These are phyloP conservation scores for Xeromyces bisporus DNA, from an alignment of 495 filamentous ascomycete genomes.

Conservation along the genomic window DNA sequence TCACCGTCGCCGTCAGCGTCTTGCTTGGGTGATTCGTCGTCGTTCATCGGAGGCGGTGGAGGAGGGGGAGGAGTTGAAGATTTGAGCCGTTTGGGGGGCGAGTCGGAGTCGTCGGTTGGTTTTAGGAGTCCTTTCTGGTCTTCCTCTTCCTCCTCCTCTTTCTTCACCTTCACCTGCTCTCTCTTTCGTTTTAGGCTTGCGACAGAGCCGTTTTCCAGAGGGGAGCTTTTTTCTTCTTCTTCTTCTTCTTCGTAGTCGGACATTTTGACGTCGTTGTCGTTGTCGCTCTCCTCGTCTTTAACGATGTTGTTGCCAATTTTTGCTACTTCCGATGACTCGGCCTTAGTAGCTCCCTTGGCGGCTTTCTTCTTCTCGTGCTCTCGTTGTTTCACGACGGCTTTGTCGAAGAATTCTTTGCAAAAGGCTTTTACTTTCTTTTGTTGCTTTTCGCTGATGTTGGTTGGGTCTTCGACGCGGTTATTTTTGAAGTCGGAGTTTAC, in stretches of 20 bases:
- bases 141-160: conserved; percentile 10
- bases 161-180: conserved; percentile 19
- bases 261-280: conserved; percentile 31
- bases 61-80: conserved; percentile 22
- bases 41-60: conserved; percentile 15
- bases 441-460: conserved; percentile 59
- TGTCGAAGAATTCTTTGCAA: conserved; percentile 72
- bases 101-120: conserved; percentile 8
- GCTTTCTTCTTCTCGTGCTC: conserved; percentile 50
- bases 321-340: conserved; percentile 13
- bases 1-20: conserved; percentile 10
- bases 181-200: conserved; percentile 47
- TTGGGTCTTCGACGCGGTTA: conserved; percentile 64
- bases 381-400: conserved; percentile 57
- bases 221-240: conserved; percentile 17
- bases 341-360: conserved; percentile 23
- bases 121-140: not conserved
- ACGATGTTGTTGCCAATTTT: conserved; percentile 7
- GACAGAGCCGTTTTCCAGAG: conserved; percentile 11
- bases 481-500: conserved; percentile 83
- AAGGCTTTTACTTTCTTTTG: conserved; percentile 65
- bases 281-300: conserved; percentile 8
- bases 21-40: not conserved
- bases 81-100: conserved; percentile 23
- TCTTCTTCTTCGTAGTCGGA: conserved; percentile 35